Evolutionary conservation across 2,329 filamentous ascomycete genomes (phyloP).

Genomic region (Hymenoscyphus scutula): DNA sequence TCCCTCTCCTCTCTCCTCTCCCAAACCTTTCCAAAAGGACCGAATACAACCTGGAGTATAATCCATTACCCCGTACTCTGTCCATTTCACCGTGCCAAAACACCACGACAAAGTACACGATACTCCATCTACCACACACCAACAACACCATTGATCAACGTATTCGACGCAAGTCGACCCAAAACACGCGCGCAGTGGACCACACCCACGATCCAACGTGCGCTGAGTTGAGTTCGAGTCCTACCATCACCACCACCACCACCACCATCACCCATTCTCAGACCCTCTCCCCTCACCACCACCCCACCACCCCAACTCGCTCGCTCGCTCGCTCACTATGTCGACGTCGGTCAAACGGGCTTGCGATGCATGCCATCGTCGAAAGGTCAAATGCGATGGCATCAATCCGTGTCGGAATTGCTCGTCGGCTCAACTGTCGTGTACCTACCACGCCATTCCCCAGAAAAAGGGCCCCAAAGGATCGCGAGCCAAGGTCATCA

Average conservation of each 20-base stretch:
- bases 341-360: constrained; percentile 50
- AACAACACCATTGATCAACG: constrained; percentile 1
- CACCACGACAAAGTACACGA: not conserved
- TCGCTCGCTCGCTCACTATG: constrained; percentile 25
- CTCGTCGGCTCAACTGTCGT: constrained; percentile 61
- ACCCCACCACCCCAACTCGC: no score
- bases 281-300: not conserved
- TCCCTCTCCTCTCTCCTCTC: not conserved
- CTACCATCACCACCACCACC: not conserved
- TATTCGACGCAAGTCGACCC: constrained; percentile 1
- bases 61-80: constrained; percentile 4
- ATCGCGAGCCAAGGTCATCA: constrained; percentile 72
- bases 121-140: no score
- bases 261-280: not conserved
- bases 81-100: not conserved
- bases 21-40: not conserved
- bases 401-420: constrained; percentile 71
- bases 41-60: not conserved
- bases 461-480: constrained; percentile 77
- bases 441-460: constrained; percentile 72
- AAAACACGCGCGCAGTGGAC: not conserved
- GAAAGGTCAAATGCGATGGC: constrained; percentile 73
- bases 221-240: constrained; percentile 3
- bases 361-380: constrained; percentile 71
- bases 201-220: not conserved